Evolutionary conservation across 176 grass and related monocot species (phyloP), one percentile per base, ranked within the genome.

Genomic region (Elymus sibiricus): DNA sequence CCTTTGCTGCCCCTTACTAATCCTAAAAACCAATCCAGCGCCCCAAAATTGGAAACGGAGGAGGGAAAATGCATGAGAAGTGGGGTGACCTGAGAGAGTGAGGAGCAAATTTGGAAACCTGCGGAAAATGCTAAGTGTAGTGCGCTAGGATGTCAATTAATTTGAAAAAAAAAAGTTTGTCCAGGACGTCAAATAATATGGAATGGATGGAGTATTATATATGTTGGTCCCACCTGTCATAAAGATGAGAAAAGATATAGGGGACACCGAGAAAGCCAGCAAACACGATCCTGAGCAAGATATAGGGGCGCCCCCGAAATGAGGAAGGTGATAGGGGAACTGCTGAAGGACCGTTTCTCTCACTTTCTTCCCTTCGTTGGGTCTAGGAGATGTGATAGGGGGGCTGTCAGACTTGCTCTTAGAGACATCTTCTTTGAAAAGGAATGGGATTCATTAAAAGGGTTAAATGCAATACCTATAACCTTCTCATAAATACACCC

Each of bases 401-500:
- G 53, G 6, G 9, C 53, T 58, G 53, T 58, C 7, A 7, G 19
- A 58, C 53, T 58, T 58, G 53, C 53, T 71, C 22, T 58, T 70
- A 74, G 70, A 74, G 35, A 40, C 7, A 83, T 74, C 22, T 77
- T 77, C 21, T 85, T 84, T 76, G 26, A 34, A 19, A 38, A 49
- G 28, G 29, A 34, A 35, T 55, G 73, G 5, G 25, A 51, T 65
- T 77, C 61, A 77, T 49, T 74, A 9, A 47, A 74, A 74, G 25
- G 24, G 43, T 74, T 51, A 75, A 75, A 75, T 51, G 72, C 25
- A 75, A 21, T 75, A 21, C 72, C 72, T 51, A 75, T 51, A 75
- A 75, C 8, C 47, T 75, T 51, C 42, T 75, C 29, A 63, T 58
- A 72, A 89, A 89, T 59, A 63, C n/a, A 17, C 56, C 80, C 4